Evolutionary conservation across 2,329 filamentous ascomycete species (phyloP).

Genomic region (Aphanoascus verrucosus): DNA sequence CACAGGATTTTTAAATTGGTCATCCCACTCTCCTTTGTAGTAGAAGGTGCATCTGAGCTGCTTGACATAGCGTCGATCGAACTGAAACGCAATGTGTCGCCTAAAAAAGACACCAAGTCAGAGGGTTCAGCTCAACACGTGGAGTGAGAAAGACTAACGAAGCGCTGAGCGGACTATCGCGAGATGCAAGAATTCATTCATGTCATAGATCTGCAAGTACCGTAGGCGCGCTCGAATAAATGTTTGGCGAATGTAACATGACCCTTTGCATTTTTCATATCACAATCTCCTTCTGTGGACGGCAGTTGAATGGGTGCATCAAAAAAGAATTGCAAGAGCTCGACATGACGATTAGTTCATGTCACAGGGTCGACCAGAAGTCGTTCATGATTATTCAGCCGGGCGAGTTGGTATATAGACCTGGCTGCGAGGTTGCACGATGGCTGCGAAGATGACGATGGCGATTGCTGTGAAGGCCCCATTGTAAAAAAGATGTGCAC

Average conservation of each 20-base stretch:
- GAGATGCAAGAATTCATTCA: not conserved
- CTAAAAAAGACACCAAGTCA: not conserved
- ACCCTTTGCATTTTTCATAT: not conserved
- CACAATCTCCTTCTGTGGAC: not conserved
- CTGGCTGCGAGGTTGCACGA: too few species aligned
- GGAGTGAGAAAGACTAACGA: not conserved
- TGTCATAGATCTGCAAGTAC: not conserved
- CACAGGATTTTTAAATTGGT: not conserved
- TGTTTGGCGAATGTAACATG: not conserved
- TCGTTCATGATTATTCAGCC: conserved; percentile 4
- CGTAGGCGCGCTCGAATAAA: not conserved
- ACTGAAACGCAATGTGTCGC: not conserved
- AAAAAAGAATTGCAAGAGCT: conserved; percentile 10
- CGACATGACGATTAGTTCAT: conserved; percentile 9
- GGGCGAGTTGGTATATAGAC: not conserved
- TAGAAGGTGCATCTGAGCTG: conserved; percentile 1
- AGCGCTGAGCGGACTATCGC: not conserved
- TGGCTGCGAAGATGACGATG: too few species aligned
- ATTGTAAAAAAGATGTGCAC: too few species aligned
- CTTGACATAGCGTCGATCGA: not conserved
- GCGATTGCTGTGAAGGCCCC: too few species aligned
- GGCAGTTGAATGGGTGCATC: not conserved
- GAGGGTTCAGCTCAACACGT: not conserved
- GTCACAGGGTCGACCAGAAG: conserved; percentile 2
- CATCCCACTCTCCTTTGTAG: not conserved